Base-by-base conservation (phyloP, 352 stramenopile species). In the Phytophthora meadii region DNA sequence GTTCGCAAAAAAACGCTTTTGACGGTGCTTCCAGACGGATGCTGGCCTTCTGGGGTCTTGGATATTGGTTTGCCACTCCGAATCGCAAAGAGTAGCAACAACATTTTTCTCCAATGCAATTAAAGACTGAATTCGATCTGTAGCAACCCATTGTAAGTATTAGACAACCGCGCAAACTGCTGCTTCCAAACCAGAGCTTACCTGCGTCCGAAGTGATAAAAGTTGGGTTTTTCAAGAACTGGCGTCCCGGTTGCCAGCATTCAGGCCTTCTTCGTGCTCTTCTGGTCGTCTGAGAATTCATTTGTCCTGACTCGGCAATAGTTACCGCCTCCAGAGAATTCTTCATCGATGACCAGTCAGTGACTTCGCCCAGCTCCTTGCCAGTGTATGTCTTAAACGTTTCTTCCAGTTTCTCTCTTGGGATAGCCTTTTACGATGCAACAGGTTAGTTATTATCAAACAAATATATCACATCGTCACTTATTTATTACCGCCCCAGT, bases 61-160 rank as follows among this genome's bases (percentile, higher is more conserved):
- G 6, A 4, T 7, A 30, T 30, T 24, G 11, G 30, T 22, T n/a
- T 11, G 15, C 7, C 51, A 24, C 12, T 70, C 37, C 5, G 46
- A 44, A 44, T 68, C 32, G 34, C 72, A 84, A 32, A 71, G 52
- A 11, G 65, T 50, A 17, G 39, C 57, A 37, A 86, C 58, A 6
- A 63, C 54, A 34, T 77, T 65, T 57, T 84, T 84, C 27, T 86
- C 77, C 2, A 82, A 32, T 8, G 72, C 46, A 34, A 86, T 74
- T 42, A 81, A 47, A 9, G 53, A 52, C 34, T 71, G 49, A 36
- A 86, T 64, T 41, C 46, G 60, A 58, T 54, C 75, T 86, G 61
- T 1, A 45, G 9, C 36, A 53, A 19, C 54, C 17, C 22, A 40
- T 40, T 28, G 45, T 10, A 40, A 32, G n/a, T 40, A 54, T 19